Evolutionary conservation across 805 yeast genomes (phyloP).

Genomic region (Candida ficus): DNA sequence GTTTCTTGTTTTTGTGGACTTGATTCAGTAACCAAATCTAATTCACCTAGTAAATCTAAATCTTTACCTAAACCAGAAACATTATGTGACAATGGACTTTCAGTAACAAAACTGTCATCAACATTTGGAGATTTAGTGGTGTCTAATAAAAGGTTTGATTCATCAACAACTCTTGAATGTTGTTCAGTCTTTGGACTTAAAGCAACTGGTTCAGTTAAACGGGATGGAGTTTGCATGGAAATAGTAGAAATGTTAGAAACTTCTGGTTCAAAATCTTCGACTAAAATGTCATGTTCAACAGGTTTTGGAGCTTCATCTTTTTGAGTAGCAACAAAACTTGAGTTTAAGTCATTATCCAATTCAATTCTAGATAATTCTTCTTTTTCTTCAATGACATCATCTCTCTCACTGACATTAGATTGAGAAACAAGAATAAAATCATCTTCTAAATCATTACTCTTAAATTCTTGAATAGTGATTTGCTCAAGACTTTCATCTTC

Average conservation of each 20-base stretch:
- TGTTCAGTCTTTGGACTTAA: slow-evolving; percentile 28
- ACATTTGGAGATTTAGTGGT: slow-evolving; percentile 16
- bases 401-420: slow-evolving; percentile 18
- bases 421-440: slow-evolving; percentile 9
- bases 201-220: slow-evolving; percentile 28
- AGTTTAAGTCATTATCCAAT: slow-evolving; percentile 6
- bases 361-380: slow-evolving; percentile 26
- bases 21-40: slow-evolving; percentile 6
- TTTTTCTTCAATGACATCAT: slow-evolving; percentile 23
- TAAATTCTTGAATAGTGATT: too few relatives aligned
- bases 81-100: slow-evolving; percentile 18
- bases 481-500: slow-evolving; percentile 1
- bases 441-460: too few relatives aligned
- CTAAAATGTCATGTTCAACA: too few relatives aligned
- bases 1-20: slow-evolving; percentile 2
- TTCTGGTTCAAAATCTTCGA: background rate
- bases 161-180: slow-evolving; percentile 18
- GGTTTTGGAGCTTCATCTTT: slow-evolving; percentile 1
- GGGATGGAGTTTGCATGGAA: slow-evolving; percentile 21
- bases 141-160: slow-evolving; percentile 15
- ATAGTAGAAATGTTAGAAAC: background rate
- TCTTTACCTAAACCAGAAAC: slow-evolving; percentile 5
- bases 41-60: slow-evolving; percentile 5
- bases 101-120: slow-evolving; percentile 17
- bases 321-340: slow-evolving; percentile 10